Conservation (phyloP, 2,329 filamentous ascomycete species). For the Epichloe glyceriae region DNA sequence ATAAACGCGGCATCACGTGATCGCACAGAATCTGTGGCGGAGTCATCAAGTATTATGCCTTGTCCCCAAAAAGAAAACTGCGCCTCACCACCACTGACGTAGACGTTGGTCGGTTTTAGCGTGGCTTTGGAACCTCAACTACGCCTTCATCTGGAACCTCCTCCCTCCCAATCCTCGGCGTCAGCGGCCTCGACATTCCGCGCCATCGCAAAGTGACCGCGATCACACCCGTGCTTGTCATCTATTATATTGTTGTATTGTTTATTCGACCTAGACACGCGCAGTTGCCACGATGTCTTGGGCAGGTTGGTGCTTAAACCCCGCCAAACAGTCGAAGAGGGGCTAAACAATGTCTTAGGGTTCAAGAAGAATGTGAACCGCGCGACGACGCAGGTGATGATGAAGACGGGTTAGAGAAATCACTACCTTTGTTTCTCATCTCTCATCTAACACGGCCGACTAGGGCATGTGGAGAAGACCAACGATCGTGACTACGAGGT, state of each 20-base stretch:
- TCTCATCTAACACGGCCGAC: background rate
- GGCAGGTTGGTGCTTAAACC: constrained; percentile 41
- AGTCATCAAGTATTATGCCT: background rate
- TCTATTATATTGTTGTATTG: background rate
- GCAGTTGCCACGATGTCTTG: constrained; percentile 46
- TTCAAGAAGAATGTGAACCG: constrained; percentile 90
- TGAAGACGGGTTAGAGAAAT: constrained; percentile 70
- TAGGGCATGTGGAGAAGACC: constrained; percentile 93
- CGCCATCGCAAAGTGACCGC: background rate
- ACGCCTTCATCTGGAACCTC: background rate
- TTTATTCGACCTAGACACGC: constrained; percentile 2
- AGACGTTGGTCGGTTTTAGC: constrained; percentile 14
- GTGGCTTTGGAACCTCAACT: constrained; percentile 19
- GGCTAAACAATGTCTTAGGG: constrained; percentile 25
- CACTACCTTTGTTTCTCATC: no score
- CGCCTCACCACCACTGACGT: constrained; percentile 11
- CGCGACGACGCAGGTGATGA: constrained; percentile 99
- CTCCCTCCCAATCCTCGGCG: background rate
- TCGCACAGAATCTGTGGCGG: constrained; percentile 4
- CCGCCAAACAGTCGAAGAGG: constrained; percentile 14
- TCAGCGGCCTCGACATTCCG: background rate
- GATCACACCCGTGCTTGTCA: background rate
- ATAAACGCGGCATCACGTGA: constrained; percentile 19
- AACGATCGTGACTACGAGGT: constrained; percentile 98
- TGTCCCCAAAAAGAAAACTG: background rate